Percentiles rank a stretch among this genome's conserved stretches.
Evolutionary conservation across 2,329 filamentous ascomycete species (phyloP).

Genomic region (Scedosporium apiospermum): DNA sequence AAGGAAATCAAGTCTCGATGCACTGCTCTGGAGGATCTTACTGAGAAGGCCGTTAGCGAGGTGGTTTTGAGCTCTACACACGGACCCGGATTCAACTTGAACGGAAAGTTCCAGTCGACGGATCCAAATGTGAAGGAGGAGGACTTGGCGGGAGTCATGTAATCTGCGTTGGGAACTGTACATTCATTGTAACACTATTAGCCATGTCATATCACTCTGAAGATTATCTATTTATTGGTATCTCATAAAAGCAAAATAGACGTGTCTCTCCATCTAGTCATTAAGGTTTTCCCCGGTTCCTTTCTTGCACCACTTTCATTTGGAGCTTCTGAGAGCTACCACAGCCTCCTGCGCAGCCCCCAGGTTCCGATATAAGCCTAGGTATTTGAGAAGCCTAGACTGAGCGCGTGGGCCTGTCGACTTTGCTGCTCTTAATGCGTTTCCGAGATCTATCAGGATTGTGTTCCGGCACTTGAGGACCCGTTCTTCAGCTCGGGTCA

Average conservation of each 20-base stretch:
- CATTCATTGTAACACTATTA: slow-evolving; percentile 8
- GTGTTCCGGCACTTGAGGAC: slow-evolving; percentile 45
- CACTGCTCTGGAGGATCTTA: slow-evolving; percentile 50
- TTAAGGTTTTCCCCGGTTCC: slow-evolving; percentile 6
- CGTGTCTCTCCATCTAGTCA: slow-evolving; percentile 9
- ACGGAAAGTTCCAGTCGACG: slow-evolving; percentile 61
- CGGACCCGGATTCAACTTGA: slow-evolving; percentile 78
- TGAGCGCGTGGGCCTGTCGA: slow-evolving; percentile 33
- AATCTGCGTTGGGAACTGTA: slow-evolving; percentile 15
- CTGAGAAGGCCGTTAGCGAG: slow-evolving; percentile 39
- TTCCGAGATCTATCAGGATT: slow-evolving; percentile 43
- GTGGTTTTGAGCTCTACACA: slow-evolving; percentile 80
- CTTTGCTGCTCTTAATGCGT: slow-evolving; percentile 35
- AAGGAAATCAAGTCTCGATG: slow-evolving; percentile 71
- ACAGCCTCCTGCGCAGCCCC: slow-evolving; percentile 44
- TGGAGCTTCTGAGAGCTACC: not conserved
- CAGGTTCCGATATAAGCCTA: slow-evolving; percentile 43
- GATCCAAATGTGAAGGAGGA: slow-evolving; percentile 45
- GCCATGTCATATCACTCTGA: not conserved
- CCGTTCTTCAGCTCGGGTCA: slow-evolving; percentile 42
- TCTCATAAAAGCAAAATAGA: slow-evolving; percentile 7
- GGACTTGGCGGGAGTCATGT: slow-evolving; percentile 45
- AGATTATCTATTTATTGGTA: slow-evolving; percentile 1
- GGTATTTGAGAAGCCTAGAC: slow-evolving; percentile 37
- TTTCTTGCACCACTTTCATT: not conserved